These are phyloP conservation scores for Creolimax fragrantissima DNA, from an alignment of 78 protist species.

Conservation along the genomic window DNA sequence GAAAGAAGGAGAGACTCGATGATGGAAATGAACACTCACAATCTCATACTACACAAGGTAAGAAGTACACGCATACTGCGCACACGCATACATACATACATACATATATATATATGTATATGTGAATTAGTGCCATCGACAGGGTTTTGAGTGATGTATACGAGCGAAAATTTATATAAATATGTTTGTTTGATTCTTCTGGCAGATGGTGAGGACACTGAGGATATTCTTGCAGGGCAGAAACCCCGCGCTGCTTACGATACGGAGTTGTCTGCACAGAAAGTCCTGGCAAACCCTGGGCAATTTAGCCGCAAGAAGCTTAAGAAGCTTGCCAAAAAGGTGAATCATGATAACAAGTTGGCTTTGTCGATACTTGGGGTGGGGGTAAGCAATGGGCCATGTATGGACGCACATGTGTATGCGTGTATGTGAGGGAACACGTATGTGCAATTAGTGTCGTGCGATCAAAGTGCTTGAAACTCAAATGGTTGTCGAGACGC, in stretches of 20 bases:
- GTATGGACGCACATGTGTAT: no score
- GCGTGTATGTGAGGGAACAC: no score
- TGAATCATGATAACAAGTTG: neutral
- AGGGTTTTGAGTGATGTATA: neutral
- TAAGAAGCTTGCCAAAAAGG: neutral
- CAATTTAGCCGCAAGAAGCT: neutral
- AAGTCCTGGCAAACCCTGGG: neutral
- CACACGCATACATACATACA: neutral
- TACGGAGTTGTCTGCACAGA: no score
- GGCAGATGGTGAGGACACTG: no score
- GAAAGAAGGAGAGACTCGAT: no score
- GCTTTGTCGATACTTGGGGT: neutral
- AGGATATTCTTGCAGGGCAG: no score
- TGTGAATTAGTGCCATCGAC: neutral
- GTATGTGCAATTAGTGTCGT: no score
- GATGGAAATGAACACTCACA: neutral
- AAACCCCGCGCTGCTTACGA: no score
- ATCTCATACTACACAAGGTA: neutral
- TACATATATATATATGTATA: neutral
- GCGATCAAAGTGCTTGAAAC: no score
- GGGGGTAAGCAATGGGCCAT: no score
- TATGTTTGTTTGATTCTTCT: neutral
- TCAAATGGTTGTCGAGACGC: no score
- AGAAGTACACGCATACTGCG: neutral
- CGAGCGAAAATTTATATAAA: neutral